phyloP scores from a whole-genome alignment of 176 grass and related monocot genomes.

The Miscanthus lutarioriparius region DNA sequence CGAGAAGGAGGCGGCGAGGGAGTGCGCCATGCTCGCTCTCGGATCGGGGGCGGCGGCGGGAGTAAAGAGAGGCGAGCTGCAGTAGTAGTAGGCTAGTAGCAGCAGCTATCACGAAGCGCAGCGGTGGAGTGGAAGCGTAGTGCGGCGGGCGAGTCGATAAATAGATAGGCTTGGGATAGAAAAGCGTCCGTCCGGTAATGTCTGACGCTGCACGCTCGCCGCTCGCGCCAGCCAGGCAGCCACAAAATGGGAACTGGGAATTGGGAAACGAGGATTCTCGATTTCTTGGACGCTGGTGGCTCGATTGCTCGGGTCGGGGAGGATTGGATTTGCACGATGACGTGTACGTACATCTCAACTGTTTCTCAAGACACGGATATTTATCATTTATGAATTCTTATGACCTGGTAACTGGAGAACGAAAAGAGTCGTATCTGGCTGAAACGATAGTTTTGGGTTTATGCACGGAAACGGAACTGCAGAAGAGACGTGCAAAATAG shows the following conservation, averaged over 20 bases:
- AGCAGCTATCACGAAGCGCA: constrained; percentile 24
- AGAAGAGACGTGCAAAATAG: neutral
- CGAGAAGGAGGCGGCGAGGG: constrained; percentile 33
- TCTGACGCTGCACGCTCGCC: constrained; percentile 10
- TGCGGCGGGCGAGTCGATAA: constrained; percentile 34
- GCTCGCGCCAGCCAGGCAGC: neutral
- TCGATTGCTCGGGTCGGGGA: neutral
- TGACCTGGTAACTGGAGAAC: neutral
- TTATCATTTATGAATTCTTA: neutral
- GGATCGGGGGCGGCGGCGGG: constrained; percentile 15
- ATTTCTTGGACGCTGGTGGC: neutral
- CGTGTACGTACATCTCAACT: neutral
- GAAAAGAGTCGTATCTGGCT: neutral
- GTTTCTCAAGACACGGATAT: neutral
- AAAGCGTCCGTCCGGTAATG: constrained; percentile 24
- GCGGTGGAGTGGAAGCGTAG: neutral
- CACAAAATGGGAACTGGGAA: constrained; percentile 1
- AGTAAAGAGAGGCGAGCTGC: neutral
- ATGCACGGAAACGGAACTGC: neutral
- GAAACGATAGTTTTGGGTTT: neutral
- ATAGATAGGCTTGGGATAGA: constrained; percentile 43
- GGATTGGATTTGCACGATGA: neutral
- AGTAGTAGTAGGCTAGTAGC: constrained; percentile 4
- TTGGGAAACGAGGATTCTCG: neutral
- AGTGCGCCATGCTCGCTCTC: constrained; percentile 44